Evolutionary conservation across 2,329 filamentous ascomycete genomes (phyloP).

Genomic region (Rosellinia necatrix): DNA sequence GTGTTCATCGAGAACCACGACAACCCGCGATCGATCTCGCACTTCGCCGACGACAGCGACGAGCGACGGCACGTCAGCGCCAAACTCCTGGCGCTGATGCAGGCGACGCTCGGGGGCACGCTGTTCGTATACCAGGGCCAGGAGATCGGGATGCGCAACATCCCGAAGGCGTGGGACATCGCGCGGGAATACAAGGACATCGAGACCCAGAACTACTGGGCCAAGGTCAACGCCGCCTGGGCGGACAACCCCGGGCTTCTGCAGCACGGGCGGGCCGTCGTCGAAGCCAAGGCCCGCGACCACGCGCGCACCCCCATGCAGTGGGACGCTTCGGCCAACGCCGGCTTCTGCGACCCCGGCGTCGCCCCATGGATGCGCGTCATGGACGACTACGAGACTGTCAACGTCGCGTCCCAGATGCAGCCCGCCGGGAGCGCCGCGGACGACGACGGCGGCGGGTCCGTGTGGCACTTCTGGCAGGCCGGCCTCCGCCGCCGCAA

Average conservation of each 20-base stretch:
- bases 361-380: constrained; percentile 64
- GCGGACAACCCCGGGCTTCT: constrained; percentile 46
- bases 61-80: constrained; percentile 53
- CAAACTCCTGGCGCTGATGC: constrained; percentile 63
- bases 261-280: constrained; percentile 52
- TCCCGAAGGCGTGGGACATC: constrained; percentile 62
- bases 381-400: constrained; percentile 52
- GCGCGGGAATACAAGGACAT: constrained; percentile 60
- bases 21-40: constrained; percentile 61
- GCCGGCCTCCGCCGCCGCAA: constrained; percentile 58
- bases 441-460: constrained; percentile 34
- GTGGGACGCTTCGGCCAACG: constrained; percentile 61
- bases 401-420: constrained; percentile 63
- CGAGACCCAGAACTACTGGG: constrained; percentile 54
- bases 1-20: constrained; percentile 70
- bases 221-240: constrained; percentile 44
- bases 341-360: constrained; percentile 62
- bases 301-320: constrained; percentile 72
- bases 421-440: constrained; percentile 37
- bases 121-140: constrained; percentile 71
- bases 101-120: constrained; percentile 59
- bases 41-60: constrained; percentile 56
- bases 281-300: constrained; percentile 66
- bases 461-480: constrained; percentile 68
- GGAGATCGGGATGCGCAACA: constrained; percentile 67